phyloP scores from a whole-genome alignment of 73 alveolate species.

The Tetrahymena elliotti region DNA sequence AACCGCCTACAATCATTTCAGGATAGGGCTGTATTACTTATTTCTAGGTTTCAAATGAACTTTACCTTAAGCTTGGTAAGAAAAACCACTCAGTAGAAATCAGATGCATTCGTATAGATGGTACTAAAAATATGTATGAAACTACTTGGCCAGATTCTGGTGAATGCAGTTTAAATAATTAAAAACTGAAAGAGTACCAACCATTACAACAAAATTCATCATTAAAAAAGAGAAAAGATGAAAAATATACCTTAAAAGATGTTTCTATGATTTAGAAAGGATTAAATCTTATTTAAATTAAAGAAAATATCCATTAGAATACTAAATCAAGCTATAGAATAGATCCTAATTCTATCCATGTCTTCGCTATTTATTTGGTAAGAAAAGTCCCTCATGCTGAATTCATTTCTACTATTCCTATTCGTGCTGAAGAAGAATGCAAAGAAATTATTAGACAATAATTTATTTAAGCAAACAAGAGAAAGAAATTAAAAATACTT shows the following conservation, averaged over 20 bases:
- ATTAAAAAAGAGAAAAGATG: constrained; percentile 41
- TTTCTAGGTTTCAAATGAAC: background rate
- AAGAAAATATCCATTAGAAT: background rate
- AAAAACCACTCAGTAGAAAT: constrained; percentile 13
- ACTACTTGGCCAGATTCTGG: constrained; percentile 41
- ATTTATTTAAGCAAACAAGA: background rate
- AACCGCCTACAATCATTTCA: background rate
- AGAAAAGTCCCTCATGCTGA: background rate
- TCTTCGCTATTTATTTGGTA: background rate
- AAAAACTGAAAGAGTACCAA: constrained; percentile 3
- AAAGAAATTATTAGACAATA: background rate
- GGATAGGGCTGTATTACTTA: background rate
- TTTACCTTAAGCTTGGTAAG: constrained; percentile 3
- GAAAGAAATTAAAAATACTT: background rate
- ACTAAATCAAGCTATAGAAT: background rate
- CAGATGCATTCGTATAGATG: constrained; percentile 36
- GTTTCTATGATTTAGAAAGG: background rate
- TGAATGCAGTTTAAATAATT: constrained; percentile 5
- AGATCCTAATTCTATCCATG: background rate
- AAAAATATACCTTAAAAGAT: background rate
- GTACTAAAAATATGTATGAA: constrained; percentile 32
- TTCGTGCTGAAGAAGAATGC: background rate
- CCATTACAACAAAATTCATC: constrained; percentile 25
- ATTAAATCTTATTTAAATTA: background rate
- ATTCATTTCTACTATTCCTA: background rate